Evolutionary conservation across 306 rosid genomes (phyloP), one percentile per base, ranked within the genome.

Genomic region (Trifolium dubium): DNA sequence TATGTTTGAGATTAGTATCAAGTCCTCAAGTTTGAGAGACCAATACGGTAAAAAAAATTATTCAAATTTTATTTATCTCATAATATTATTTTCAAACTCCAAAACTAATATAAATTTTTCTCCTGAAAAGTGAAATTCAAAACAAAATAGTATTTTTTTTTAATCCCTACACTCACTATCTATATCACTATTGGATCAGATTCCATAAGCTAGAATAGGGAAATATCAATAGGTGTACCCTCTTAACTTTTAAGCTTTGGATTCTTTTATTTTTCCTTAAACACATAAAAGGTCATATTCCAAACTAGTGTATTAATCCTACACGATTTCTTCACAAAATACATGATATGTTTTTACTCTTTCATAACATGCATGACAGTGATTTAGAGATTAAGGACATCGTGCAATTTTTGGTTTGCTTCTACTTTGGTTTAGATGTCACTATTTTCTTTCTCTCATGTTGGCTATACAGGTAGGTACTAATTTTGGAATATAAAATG

Each of bases 241-340:
- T 60, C 65, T 60, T 31, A 31, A 11, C 35, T 31, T 14, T n/a
- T 14, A 13, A 30, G 5, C 19, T 12, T 31, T 60, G 43, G 65
- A 60, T 60, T 60, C 65, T 60, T 31, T 5, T 37, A 6, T 61
- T 5, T 61, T 32, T 62, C 67, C 64, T 14, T 62, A 62, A 32
- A 32, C 7, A 34, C 5, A n/a, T 7, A 3, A 34, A 10, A 34
- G 28, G 41, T 12, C 41, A 31, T 32, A 17, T 32, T 61, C 28
- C 10, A 32, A 34, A 32, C 12, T 61, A 14, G 43, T 61, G 28
- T 2, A 32, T 7, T 50, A 50, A 10, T 61, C 41, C 10, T 30
- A 31, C 40, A 30, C 2, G 2, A 37, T 30, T 30, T 5, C 8
- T 31, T 3, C 44, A 3, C 23, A 61, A 13, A 31, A 31, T 30